phyloP scores from a whole-genome alignment of 73 alveolate genomes.

The Paramecium octaurelia region DNA sequence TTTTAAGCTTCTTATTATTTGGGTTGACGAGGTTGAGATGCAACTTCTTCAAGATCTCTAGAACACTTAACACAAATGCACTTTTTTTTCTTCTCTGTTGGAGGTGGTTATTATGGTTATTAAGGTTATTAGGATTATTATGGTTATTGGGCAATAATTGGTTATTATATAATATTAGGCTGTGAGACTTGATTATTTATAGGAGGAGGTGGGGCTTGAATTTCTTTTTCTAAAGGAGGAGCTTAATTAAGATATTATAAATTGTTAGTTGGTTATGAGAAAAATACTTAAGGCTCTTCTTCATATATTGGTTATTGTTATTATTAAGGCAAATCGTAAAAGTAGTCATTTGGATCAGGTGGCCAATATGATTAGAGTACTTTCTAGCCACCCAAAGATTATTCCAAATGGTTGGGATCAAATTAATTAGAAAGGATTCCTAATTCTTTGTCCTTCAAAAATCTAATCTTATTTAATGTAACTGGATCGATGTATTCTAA shows the following conservation, averaged over 20 bases:
- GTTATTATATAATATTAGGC: not conserved
- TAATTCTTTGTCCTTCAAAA: not conserved
- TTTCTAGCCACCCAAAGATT: slow-evolving; percentile 36
- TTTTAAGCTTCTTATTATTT: not conserved
- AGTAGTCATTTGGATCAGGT: slow-evolving; percentile 24
- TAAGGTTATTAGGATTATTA: not conserved
- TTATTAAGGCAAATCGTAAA: not conserved
- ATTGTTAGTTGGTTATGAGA: not conserved
- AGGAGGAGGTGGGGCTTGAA: not conserved
- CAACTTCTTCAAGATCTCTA: not conserved
- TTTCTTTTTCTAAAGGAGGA: not conserved
- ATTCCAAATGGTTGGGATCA: not conserved
- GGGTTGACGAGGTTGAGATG: not conserved
- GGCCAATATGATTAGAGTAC: slow-evolving; percentile 26
- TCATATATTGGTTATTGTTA: not conserved
- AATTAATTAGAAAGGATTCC: not conserved
- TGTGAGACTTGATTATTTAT: not conserved
- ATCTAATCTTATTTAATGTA: not conserved
- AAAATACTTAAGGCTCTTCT: not conserved
- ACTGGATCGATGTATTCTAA: not conserved
- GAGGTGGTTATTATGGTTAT: not conserved
- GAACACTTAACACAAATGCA: slow-evolving; percentile 35
- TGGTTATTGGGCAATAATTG: not conserved
- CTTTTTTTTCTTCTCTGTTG: not conserved
- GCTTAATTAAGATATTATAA: not conserved